Evolutionary conservation across 2,329 filamentous ascomycete species (phyloP).

Genomic region (Aspergillus phoenicis): DNA sequence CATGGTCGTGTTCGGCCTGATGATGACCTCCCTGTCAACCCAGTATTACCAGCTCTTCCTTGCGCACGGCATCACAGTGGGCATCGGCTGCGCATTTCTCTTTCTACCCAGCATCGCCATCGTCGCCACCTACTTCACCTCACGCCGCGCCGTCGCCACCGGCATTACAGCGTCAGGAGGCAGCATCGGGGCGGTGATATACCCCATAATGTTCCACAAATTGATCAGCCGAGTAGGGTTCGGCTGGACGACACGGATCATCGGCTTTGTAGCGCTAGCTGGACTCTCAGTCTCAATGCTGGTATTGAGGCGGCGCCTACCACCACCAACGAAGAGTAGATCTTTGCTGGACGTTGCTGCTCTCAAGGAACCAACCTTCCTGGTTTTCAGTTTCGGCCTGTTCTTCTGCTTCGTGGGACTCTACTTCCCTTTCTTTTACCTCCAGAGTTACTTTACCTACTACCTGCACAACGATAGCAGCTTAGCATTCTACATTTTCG

Average conservation of each 20-base stretch:
- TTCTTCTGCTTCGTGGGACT: constrained; percentile 48
- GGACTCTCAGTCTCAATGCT: constrained; percentile 38
- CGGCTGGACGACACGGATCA: constrained; percentile 60
- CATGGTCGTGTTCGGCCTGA: constrained; percentile 38
- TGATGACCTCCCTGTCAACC: constrained; percentile 34
- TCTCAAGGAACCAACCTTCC: constrained; percentile 41
- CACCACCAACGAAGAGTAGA: constrained; percentile 30
- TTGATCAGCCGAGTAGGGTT: constrained; percentile 58
- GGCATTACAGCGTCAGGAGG: constrained; percentile 59
- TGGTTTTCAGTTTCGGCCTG: constrained; percentile 41
- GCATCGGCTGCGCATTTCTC: constrained; percentile 54
- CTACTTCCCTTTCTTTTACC: constrained; percentile 55
- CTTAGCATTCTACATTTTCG: constrained; percentile 60
- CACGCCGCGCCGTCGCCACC: constrained; percentile 55
- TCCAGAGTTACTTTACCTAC: constrained; percentile 55
- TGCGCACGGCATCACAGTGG: constrained; percentile 57
- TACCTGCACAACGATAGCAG: constrained; percentile 48
- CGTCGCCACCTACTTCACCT: constrained; percentile 56
- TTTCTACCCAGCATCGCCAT: constrained; percentile 46
- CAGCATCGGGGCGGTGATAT: constrained; percentile 60
- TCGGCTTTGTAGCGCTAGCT: constrained; percentile 63
- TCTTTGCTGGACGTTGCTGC: constrained; percentile 40
- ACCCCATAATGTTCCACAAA: constrained; percentile 63
- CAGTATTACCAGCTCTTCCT: constrained; percentile 61
- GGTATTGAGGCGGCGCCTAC: constrained; percentile 13